Conservation (phyloP, 371 early-diverging fungal species). For the Mortierella sp. region DNA sequence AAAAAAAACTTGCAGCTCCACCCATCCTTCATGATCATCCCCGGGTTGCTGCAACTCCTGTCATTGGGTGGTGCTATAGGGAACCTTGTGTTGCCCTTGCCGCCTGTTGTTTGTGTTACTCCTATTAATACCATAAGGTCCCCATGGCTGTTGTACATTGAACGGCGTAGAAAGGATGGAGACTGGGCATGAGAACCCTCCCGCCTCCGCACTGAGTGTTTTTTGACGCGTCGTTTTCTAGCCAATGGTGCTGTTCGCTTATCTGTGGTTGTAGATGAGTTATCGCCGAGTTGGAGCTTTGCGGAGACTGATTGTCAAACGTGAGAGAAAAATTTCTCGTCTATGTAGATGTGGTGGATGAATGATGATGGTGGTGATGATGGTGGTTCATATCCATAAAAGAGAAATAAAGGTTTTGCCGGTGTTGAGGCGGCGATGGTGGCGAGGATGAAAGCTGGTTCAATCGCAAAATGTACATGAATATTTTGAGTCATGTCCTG, state of each 20-base stretch:
- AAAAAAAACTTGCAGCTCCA: no score
- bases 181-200: no score
- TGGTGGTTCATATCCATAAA: neutral
- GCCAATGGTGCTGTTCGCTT: slow-evolving; percentile 2
- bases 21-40: no score
- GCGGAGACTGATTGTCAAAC: neutral
- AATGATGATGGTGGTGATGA: neutral
- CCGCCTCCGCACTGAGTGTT: no score
- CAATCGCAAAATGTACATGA: neutral
- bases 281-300: neutral
- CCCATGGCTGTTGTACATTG: no score
- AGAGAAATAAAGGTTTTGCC: neutral
- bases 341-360: slow-evolving; percentile 1
- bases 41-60: no score
- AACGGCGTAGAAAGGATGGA: no score
- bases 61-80: no score
- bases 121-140: no score
- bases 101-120: no score
- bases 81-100: no score
- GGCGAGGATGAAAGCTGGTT: no score
- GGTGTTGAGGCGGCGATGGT: neutral
- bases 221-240: slow-evolving; percentile 4
- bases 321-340: neutral
- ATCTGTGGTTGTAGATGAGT: neutral
- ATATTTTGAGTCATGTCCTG: neutral